A percentile compares a stretch with the other conserved stretches of the same genome.
Evolutionary conservation across 306 rosid species (phyloP).

Genomic region (Begonia peltatifolia): DNA sequence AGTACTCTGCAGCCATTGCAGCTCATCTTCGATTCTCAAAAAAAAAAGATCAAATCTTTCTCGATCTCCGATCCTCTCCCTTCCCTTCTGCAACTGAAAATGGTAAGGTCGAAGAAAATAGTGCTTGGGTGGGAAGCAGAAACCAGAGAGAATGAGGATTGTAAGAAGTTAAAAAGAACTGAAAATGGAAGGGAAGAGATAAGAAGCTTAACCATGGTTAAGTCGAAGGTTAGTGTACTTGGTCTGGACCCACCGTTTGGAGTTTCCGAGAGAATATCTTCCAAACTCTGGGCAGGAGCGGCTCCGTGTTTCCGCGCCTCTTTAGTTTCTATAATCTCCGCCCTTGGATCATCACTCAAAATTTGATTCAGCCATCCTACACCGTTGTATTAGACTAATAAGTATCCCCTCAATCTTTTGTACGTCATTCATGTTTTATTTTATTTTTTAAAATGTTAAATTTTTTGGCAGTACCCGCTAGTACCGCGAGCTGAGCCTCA

Average conservation of each 20-base stretch:
- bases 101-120: too few species aligned
- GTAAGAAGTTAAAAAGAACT: background rate
- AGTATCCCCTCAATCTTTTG: background rate
- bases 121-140: too few species aligned
- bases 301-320: constrained; percentile 55
- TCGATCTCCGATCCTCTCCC: too few species aligned
- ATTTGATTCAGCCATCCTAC: background rate
- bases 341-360: constrained; percentile 8
- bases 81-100: too few species aligned
- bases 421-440: background rate
- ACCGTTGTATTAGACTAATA: constrained; percentile 5
- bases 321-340: background rate
- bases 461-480: too few species aligned
- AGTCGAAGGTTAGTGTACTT: constrained; percentile 8
- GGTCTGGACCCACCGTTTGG: constrained; percentile 6
- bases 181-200: background rate
- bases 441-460: too few species aligned
- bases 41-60: too few species aligned
- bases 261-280: constrained; percentile 15
- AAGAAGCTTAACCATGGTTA: constrained; percentile 17
- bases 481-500: too few species aligned
- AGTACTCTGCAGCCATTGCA: constrained; percentile 73
- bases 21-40: constrained; percentile 31
- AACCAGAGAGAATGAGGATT: background rate
- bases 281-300: constrained; percentile 61